Evolutionary conservation across 2,329 filamentous ascomycete genomes (phyloP), one percentile per base, ranked within the genome.

Genomic region (Periconia digitata): DNA sequence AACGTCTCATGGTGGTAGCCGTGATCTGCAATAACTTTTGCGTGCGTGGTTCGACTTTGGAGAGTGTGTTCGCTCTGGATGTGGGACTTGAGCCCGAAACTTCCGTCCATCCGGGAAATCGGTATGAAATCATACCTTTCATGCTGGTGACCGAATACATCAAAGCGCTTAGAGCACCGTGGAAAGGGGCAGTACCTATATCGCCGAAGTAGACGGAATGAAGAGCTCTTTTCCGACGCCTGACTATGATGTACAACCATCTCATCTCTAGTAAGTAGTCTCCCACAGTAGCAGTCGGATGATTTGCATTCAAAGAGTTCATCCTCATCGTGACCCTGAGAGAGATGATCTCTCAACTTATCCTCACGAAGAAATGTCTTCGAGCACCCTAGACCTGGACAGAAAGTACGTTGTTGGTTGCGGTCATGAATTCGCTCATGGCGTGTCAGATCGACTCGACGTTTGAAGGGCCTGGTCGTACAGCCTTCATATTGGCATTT

Each of bases 261-360:
- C 0, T 49, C 4, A 27, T 53, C 50, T 34, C 45, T 34, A 2
- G 43, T 37, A 2, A 53, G 16, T 4, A 8, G 2, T 1, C 2
- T 20, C 0, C 27, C 27, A 32, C 27, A 32, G 27, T 6, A 1
- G 35, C 55, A 58, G 3, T 8, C 2, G 7, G 37, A 10, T 13
- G n/a, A 15, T 13, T 20, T 10, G 20, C 57, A 60, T 2, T 20
- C 3, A 37, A 55, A 53, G 2, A 47, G 15, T 1, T 43, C 40
- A 3, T 56, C 51, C 1, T 40, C 20, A 8, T 56, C 50, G 40
- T 58, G 55, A 7, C 55, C 57, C 1, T 36, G 35, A 12, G 54
- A 37, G 3, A 58, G 46, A 18, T 60, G 57, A 27, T 56, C 51
- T 1, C 29, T 43, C 2, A 54, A 46, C 24, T 60, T 58, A 36